Evolutionary conservation across 1,139 yeast species (phyloP), one percentile per base, ranked within the genome.

Genomic region (Ashbya aceris): DNA sequence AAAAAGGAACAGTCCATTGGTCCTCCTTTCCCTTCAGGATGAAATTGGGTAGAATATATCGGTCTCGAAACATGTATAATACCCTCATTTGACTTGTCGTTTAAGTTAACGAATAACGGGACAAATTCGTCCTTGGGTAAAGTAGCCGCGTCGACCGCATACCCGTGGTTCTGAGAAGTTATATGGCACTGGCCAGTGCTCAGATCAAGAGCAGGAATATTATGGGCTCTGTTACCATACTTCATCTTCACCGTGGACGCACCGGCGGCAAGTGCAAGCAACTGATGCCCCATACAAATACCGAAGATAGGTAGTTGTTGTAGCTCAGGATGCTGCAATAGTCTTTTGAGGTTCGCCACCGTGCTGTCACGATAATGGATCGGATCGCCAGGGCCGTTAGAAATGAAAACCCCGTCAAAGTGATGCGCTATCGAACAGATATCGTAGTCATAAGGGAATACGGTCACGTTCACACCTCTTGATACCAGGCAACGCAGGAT

Each of bases 301-400:
- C 98, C 98, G 61, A 91, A 89, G 51, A 91, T 84, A 45, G 98
- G 98, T 49, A 93, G 76, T 33, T 83, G 75, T 49, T 70, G 73
- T 36, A 64, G 60, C 40, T 60, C 58, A 8, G 45, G 43, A 45
- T 74, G 61, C 36, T 74, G 74, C 80, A 91, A 80, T 45, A 93
- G 77, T 60, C 76, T 71, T 59, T 73, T 76, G 64, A 91, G 74
- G 66, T 81, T 78, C 54, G 74, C 75, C 38, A 85, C 86, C n/a
- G 98, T 91, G 11, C 98, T 91, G 36, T 77, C 62, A 34, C 83
- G 65, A 70, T 97, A 89, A 67, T 85, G 95, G 42, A 95, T 84
- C 61, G 98, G 98, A 67, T 91, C 96, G 58, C 98, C 98, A 39
- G 98, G 98, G 41, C 98, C 98, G 63, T 91, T 91, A 40, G 96